Conservation (phyloP, 2,329 filamentous ascomycete genomes). For the Colletotrichum phormii region DNA sequence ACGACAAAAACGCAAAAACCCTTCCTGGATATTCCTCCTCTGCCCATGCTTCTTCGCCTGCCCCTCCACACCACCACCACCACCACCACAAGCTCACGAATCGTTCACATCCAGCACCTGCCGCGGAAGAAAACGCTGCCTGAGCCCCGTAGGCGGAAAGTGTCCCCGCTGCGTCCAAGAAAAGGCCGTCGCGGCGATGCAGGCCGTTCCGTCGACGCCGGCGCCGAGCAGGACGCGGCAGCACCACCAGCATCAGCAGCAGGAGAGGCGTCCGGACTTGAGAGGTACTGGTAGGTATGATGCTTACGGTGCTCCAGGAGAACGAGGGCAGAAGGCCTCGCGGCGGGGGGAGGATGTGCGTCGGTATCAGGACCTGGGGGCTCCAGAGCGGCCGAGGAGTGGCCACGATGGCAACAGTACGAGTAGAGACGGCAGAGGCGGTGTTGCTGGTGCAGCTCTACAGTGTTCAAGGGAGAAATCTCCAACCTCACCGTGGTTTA, state of each 20-base stretch:
- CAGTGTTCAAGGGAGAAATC: not conserved
- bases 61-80: not conserved
- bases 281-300: not conserved
- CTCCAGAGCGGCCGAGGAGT: not conserved
- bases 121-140: not conserved
- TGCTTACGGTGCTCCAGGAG: not conserved
- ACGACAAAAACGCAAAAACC: not conserved
- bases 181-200: slow-evolving; percentile 1
- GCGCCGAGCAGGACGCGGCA: not conserved
- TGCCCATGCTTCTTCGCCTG: slow-evolving; percentile 18
- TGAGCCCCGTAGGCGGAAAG: not conserved
- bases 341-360: not conserved
- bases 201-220: not conserved
- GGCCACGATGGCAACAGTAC: not conserved
- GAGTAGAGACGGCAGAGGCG: not conserved
- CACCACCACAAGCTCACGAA: not conserved
- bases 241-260: too few species aligned
- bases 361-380: not conserved
- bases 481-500: not conserved
- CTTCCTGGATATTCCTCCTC: slow-evolving; percentile 9
- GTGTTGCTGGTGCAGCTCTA: not conserved
- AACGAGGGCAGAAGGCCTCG: not conserved
- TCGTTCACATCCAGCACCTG: not conserved
- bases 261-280: not conserved
- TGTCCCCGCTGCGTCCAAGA: slow-evolving; percentile 19